Percentiles rank a stretch among this genome's conserved stretches.
These are phyloP conservation scores for Penicillium occitanis DNA, from an alignment of 2,329 filamentous ascomycete species.

Conservation along the genomic window DNA sequence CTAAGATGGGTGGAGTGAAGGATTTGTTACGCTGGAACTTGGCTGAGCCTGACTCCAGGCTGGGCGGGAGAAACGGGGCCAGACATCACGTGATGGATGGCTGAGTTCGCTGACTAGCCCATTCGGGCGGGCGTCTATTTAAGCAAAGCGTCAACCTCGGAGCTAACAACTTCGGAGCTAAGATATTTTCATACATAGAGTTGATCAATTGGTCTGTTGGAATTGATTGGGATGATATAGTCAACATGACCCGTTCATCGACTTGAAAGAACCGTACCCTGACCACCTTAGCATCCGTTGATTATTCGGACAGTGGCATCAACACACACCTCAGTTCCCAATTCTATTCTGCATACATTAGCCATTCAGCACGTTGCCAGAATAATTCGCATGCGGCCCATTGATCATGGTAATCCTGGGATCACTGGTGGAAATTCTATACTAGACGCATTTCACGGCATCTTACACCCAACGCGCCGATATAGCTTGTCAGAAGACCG, in stretches of 20 bases:
- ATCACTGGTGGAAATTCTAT: neutral
- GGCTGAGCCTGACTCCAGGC: neutral
- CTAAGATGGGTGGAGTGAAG: slow-evolving; percentile 5
- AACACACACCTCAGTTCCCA: neutral
- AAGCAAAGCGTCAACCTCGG: neutral
- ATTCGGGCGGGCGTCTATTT: neutral
- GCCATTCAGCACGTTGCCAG: neutral
- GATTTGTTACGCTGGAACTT: neutral
- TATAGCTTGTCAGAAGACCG: neutral
- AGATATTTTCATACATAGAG: slow-evolving; percentile 3
- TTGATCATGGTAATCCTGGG: neutral
- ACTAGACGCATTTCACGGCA: neutral
- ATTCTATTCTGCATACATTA: neutral
- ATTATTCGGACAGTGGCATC: neutral
- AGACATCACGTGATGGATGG: neutral
- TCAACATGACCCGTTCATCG: no score
- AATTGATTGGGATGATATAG: neutral
- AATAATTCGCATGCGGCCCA: neutral
- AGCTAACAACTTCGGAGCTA: neutral
- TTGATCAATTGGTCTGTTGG: neutral
- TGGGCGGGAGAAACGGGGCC: neutral
- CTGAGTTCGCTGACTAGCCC: neutral
- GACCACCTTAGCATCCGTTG: neutral
- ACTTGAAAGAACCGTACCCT: neutral
- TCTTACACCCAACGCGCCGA: neutral